A percentile compares a stretch with the other conserved stretches of the same genome.
Evolutionary conservation across 1,284 basidiomycete species (phyloP).

Genomic region (Porodaedalea pini): DNA sequence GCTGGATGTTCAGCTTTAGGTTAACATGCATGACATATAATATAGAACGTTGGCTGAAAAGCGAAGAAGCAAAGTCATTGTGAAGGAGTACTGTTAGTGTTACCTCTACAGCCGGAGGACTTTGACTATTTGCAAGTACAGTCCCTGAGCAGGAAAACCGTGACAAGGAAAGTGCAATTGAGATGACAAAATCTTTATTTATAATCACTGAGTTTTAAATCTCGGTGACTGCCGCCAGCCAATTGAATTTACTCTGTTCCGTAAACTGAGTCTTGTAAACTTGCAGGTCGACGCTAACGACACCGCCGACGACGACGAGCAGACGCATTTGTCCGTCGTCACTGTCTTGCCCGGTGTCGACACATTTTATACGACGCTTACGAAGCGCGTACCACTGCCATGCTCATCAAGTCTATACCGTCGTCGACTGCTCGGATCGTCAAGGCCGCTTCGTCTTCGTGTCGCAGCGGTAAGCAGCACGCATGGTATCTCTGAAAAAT

Average conservation of each 20-base stretch:
- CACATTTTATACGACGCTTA: not conserved
- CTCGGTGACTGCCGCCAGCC: not conserved
- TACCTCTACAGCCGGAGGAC: no score
- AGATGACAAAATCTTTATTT: not conserved
- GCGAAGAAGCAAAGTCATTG: no score
- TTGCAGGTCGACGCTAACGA: conserved; percentile 11
- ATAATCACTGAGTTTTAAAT: conserved; percentile 2
- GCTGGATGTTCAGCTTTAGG: no score
- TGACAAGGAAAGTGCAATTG: no score
- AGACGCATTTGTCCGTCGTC: not conserved
- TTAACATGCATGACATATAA: no score
- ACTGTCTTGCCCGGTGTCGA: not conserved
- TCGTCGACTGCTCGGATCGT: conserved; percentile 63
- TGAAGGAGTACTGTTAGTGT: no score
- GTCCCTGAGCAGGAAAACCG: no score
- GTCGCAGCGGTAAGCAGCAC: conserved; percentile 40
- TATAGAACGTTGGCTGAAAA: no score
- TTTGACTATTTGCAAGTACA: no score
- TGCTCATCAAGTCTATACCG: conserved; percentile 38
- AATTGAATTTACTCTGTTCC: conserved; percentile 6
- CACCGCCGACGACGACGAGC: conserved; percentile 6
- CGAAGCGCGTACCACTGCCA: not conserved
- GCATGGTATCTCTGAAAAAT: not conserved
- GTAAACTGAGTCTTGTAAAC: not conserved
- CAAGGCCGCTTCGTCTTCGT: conserved; percentile 46